Conservation (phyloP, 352 stramenopile genomes). For the Phytopythium oedochilum region DNA sequence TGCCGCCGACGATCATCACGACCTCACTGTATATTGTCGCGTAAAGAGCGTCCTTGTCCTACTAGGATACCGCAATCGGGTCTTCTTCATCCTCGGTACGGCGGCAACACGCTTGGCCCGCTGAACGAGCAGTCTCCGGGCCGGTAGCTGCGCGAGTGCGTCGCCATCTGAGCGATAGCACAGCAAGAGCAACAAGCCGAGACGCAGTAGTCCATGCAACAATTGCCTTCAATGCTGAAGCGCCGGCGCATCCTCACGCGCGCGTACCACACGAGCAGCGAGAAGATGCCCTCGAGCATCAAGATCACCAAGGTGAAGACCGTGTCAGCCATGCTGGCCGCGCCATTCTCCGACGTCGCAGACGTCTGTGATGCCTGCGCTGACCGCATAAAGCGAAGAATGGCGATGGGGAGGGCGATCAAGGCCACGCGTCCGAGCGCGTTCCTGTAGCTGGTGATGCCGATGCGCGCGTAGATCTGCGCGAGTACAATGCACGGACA, state of each 20-base stretch:
- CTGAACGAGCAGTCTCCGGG: slow-evolving; percentile 21
- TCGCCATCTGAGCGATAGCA: slow-evolving; percentile 30
- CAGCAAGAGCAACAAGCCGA: slow-evolving; percentile 21
- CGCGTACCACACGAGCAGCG: not conserved
- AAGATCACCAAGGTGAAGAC: slow-evolving; percentile 16
- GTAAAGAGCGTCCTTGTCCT: too few species aligned
- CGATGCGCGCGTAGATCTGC: slow-evolving; percentile 30
- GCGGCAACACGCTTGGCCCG: slow-evolving; percentile 13
- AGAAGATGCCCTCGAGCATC: slow-evolving; percentile 1
- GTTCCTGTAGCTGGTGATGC: slow-evolving; percentile 15
- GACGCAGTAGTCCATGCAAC: not conserved
- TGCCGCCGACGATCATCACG: too few species aligned
- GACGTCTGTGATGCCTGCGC: slow-evolving; percentile 5
- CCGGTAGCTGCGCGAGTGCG: slow-evolving; percentile 30
- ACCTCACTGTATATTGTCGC: too few species aligned
- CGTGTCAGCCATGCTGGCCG: slow-evolving; percentile 5
- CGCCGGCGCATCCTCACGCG: not conserved
- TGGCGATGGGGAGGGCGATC: slow-evolving; percentile 22
- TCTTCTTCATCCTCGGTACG: slow-evolving; percentile 9
- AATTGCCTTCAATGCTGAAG: slow-evolving; percentile 2
- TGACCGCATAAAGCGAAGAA: slow-evolving; percentile 17
- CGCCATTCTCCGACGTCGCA: too few species aligned
- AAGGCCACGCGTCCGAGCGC: slow-evolving; percentile 22
- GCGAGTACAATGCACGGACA: slow-evolving; percentile 29
- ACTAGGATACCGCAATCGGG: too few species aligned